Base-by-base conservation (phyloP, 2,329 filamentous ascomycete genomes). In the Albifimbria verrucaria region DNA sequence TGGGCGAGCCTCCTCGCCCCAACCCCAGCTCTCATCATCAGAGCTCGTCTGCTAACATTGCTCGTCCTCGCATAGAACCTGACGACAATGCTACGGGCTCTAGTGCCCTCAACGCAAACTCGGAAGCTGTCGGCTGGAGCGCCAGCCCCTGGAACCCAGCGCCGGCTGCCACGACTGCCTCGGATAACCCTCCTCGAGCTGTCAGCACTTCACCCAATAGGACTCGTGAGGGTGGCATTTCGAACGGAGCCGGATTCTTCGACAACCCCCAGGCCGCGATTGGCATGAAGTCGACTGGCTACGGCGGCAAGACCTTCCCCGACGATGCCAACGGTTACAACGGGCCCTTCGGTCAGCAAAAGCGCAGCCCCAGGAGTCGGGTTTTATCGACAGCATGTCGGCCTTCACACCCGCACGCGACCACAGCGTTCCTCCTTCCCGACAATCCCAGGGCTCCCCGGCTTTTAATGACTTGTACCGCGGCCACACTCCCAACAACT, bases 91-190 rank as follows among this genome's bases (percentile, higher is more conserved):
- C 86, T 63, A 85, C 83, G 3, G 88, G 88, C 48, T 90, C 88
- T 6, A 80, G 85, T 55, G 88, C 87, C 54, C 75, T 92, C 39
- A 78, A 89, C 55, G 78, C 83, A 44, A 82, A 85, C 42, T 89
- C 88, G 10, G 86, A 90, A 63, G 81, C 82, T 18, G 86, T 89
- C 59, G 75, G 78, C 46, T 89, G 86, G 84, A 68, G 63, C 55
- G 72, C 76, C 57, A 72, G 77, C 36, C 79, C 81, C 17, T 91
- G 88, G 88, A 80, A 79, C 57, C 71, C 5, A 22, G 11, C 43
- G 6, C 10, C 43, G 9, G 24, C 20, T 10, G 18, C 22, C 24
- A 12, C 39, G 9, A 9, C 39, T n/a, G 20, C 39, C n/a, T 9
- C 75, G 22, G 80, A 83, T 45, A 70, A 62, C 25, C 54, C 61